Percentiles rank a stretch among this genome's conserved stretches.
Evolutionary conservation across 2,329 filamentous ascomycete species (phyloP).

Genomic region (Pseudogymnoascus sp.): DNA sequence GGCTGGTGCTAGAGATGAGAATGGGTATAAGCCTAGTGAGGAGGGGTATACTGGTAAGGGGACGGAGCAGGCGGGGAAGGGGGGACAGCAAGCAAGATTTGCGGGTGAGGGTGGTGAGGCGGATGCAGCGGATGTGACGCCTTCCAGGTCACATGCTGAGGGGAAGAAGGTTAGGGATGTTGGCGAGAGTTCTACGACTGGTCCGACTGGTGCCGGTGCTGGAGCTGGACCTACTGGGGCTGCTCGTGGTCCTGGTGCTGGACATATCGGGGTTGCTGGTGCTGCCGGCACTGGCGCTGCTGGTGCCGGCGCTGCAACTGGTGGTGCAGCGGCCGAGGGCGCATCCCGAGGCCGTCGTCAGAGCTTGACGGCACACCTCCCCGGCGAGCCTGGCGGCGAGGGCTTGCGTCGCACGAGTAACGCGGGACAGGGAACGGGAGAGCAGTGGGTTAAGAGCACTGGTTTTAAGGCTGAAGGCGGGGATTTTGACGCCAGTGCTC

Average conservation of each 20-base stretch:
- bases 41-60: neutral
- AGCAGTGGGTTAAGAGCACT: constrained; percentile 50
- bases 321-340: neutral
- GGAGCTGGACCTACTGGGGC: neutral
- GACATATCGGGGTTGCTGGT: neutral
- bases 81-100: neutral
- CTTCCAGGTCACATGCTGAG: neutral
- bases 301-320: neutral
- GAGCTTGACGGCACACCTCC: constrained; percentile 19
- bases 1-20: neutral
- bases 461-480: constrained; percentile 60
- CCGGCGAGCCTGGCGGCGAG: constrained; percentile 22
- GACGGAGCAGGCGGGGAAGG: neutral
- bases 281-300: neutral
- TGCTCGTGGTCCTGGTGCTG: neutral
- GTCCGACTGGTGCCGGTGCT: neutral
- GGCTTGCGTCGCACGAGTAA: constrained; percentile 26
- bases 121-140: neutral
- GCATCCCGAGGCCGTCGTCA: constrained; percentile 14
- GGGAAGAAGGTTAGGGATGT: constrained; percentile 18
- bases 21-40: neutral
- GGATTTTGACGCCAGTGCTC: constrained; percentile 58
- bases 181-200: constrained; percentile 10
- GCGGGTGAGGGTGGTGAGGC: neutral
- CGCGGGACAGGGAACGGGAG: constrained; percentile 44